Evolutionary conservation across 352 stramenopile species (phyloP).

Genomic region (Globisporangium solare): DNA sequence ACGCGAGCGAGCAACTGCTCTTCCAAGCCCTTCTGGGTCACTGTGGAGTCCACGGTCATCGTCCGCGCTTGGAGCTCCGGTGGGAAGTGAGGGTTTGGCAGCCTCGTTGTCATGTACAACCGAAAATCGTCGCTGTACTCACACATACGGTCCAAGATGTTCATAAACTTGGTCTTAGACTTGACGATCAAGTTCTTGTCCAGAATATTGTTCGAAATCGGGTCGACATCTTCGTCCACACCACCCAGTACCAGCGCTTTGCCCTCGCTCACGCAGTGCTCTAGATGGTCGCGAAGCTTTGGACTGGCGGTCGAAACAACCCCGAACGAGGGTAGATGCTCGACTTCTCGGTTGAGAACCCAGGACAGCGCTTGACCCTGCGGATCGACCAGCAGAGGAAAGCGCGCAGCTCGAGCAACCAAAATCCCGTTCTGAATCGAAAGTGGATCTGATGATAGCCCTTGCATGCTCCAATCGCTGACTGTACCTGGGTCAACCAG

Average conservation of each 20-base stretch:
- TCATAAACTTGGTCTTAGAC: constrained; percentile 63
- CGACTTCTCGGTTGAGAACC: constrained; percentile 70
- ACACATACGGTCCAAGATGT: constrained; percentile 60
- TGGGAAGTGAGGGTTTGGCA: constrained; percentile 66
- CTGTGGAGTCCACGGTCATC: constrained; percentile 88
- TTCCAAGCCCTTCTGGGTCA: constrained; percentile 87
- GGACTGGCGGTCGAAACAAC: constrained; percentile 52
- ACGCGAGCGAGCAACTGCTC: constrained; percentile 90
- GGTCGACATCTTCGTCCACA: constrained; percentile 64
- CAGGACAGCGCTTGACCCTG: constrained; percentile 88
- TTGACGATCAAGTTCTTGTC: constrained; percentile 61
- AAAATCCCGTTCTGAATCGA: constrained; percentile 91
- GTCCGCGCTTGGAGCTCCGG: constrained; percentile 64
- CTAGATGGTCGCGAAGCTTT: constrained; percentile 81
- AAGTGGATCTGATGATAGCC: constrained; percentile 80
- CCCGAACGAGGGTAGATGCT: constrained; percentile 52
- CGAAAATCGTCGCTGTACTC: constrained; percentile 65
- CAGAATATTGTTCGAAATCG: constrained; percentile 53
- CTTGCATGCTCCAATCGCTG: constrained; percentile 87
- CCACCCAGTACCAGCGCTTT: constrained; percentile 81
- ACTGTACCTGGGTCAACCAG: constrained; percentile 73
- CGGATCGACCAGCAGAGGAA: constrained; percentile 87
- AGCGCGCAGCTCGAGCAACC: constrained; percentile 70
- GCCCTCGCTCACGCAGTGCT: constrained; percentile 85
- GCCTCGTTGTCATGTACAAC: constrained; percentile 62